Evolutionary conservation across 2,329 filamentous ascomycete species (phyloP).

Genomic region (Aspergillus quadrilineatus): DNA sequence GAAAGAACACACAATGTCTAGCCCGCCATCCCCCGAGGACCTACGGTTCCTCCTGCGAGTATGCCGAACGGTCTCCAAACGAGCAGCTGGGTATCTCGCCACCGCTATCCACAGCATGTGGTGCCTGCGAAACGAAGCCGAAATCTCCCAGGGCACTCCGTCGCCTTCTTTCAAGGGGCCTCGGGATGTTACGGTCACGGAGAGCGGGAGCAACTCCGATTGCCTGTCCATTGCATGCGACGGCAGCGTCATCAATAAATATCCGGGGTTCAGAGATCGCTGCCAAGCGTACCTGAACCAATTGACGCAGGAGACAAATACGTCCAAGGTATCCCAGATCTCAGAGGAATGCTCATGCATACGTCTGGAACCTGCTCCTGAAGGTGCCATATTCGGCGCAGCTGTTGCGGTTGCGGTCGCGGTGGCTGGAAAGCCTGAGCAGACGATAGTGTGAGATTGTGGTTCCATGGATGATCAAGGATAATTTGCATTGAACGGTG

Average conservation of each 20-base stretch:
- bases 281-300: conserved; percentile 47
- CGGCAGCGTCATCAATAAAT: conserved; percentile 54
- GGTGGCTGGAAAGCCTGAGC: conserved; percentile 29
- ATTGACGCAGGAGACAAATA: conserved; percentile 34
- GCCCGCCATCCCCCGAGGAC: conserved; percentile 49
- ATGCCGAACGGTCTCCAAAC: conserved; percentile 55
- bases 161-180: conserved; percentile 24
- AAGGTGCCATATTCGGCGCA: conserved; percentile 48
- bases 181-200: conserved; percentile 36
- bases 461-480: neutral
- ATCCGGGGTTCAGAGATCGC: conserved; percentile 47
- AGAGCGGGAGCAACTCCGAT: conserved; percentile 30
- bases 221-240: conserved; percentile 51
- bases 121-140: conserved; percentile 53
- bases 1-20: conserved; percentile 51
- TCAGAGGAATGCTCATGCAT: conserved; percentile 29
- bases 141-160: conserved; percentile 34
- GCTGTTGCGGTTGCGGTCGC: conserved; percentile 50
- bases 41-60: conserved; percentile 56
- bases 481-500: conserved; percentile 20
- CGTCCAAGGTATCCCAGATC: conserved; percentile 6
- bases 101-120: conserved; percentile 64
- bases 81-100: conserved; percentile 63
- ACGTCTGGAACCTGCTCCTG: conserved; percentile 42
- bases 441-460: neutral